phyloP scores from a whole-genome alignment of 495 filamentous ascomycete genomes.

The Xylaria grammica region DNA sequence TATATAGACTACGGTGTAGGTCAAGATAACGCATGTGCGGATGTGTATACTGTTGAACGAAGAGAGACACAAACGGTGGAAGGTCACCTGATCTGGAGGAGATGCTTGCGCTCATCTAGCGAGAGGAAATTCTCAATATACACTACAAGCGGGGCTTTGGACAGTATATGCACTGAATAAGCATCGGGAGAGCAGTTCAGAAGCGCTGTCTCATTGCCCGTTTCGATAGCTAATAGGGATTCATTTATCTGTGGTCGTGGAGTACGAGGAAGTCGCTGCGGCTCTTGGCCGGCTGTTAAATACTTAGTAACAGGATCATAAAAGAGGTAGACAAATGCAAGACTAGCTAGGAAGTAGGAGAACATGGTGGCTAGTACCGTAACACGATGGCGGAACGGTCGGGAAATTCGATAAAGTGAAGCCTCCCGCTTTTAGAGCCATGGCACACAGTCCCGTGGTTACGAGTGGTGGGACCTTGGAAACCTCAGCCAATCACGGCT shows the following conservation, averaged over 20 bases:
- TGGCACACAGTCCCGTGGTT: constrained; percentile 2
- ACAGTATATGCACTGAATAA: constrained; percentile 48
- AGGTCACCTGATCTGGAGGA: constrained; percentile 50
- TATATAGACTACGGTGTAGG: not conserved
- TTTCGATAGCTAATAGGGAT: constrained; percentile 49
- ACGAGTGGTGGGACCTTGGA: not conserved
- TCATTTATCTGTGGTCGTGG: constrained; percentile 48
- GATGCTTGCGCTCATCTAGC: constrained; percentile 40
- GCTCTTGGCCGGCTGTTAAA: constrained; percentile 25
- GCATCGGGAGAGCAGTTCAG: constrained; percentile 37
- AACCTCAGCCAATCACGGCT: constrained; percentile 16
- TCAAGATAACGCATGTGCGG: not conserved
- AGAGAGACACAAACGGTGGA: not conserved
- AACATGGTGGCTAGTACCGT: constrained; percentile 26
- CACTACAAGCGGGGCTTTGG: constrained; percentile 49
- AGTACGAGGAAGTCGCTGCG: constrained; percentile 36
- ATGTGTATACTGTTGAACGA: not conserved
- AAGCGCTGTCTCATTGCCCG: constrained; percentile 31
- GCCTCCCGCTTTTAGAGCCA: constrained; percentile 3
- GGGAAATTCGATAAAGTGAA: constrained; percentile 1
- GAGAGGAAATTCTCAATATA: constrained; percentile 53
- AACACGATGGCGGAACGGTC: constrained; percentile 15
- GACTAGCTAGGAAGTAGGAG: constrained; percentile 34
- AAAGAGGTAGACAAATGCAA: constrained; percentile 32
- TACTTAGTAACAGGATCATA: constrained; percentile 34